A percentile compares a stretch with the other conserved stretches of the same genome.
Evolutionary conservation across 2,329 filamentous ascomycete species (phyloP).

Genomic region (Chalaropsis ovoidea): DNA sequence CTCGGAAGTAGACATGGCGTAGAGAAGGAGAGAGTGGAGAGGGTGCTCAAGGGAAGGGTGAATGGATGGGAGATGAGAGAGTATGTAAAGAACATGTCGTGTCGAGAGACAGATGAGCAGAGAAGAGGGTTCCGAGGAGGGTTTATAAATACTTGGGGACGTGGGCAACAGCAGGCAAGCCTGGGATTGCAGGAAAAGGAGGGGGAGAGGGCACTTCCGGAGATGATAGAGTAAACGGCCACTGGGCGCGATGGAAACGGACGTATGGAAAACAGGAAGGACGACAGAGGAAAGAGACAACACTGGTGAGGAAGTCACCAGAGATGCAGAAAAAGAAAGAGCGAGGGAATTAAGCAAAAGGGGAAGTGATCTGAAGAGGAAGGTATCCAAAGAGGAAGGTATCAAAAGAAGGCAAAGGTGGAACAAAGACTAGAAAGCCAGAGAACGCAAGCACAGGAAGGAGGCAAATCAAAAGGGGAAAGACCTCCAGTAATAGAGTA

Average conservation of each 20-base stretch:
- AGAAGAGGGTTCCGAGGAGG: not conserved
- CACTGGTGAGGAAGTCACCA: not conserved
- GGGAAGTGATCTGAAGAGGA: not conserved
- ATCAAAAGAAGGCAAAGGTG: not conserved
- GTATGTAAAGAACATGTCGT: not conserved
- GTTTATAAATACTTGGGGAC: not conserved
- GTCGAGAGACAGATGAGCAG: not conserved
- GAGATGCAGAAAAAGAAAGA: conserved; percentile 4
- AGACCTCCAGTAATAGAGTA: not conserved
- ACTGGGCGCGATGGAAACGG: not conserved
- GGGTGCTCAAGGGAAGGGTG: not conserved
- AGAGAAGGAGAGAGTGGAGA: not conserved
- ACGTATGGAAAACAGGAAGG: not conserved
- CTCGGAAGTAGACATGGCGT: conserved; percentile 9
- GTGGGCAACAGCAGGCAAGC: not conserved
- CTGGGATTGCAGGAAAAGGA: not conserved
- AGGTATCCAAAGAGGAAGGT: not conserved
- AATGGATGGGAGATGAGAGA: not conserved
- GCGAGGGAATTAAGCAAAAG: not conserved
- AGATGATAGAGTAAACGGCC: not conserved
- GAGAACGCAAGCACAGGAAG: not conserved
- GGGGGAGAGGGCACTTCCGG: not conserved
- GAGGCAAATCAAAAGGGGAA: not conserved
- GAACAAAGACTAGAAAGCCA: not conserved
- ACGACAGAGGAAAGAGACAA: not conserved